Evolutionary conservation across 768 basidiomycete genomes (phyloP), one percentile per base, ranked within the genome.

Genomic region (Trichaptum fuscoviolaceum): DNA sequence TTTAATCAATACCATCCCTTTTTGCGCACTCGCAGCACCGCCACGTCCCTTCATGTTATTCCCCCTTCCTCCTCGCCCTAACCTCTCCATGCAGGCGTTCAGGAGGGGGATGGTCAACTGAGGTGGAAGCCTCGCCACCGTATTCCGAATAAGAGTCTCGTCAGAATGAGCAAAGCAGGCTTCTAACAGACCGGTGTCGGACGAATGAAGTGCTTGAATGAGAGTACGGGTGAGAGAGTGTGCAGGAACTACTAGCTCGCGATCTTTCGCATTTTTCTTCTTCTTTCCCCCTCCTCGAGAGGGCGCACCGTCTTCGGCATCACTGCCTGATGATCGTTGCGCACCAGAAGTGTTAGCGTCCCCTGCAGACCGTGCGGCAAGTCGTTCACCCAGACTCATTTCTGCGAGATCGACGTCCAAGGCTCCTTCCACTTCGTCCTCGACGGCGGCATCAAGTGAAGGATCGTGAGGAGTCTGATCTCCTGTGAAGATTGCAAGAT

Each of bases 131-230:
- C 91, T 84, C 65, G 87, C 84, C 57, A 99, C 88, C 1, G 96
- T 97, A 73, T 94, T 92, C 60, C 88, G 84, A 67, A 99, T 91
- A 61, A 99, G 80, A 1, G 80, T 75, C n/a, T 84, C 80, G 71
- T 96, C 89, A 20, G 93, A 91, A 76, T 98, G 92, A 0, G 86
- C 80, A 34, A 96, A 78, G 77, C 95, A 96, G 26, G 90, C 90
- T 73, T 97, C 93, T 67, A 99, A 79, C 42, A 99, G 80, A 10
- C 87, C 86, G 1, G 91, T 85, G 80, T 99, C 97, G 23, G 92
- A 90, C 0, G 97, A 98, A 75, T 99, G 97, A 27, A 99, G 79
- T 0, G 97, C 96, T 78, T 99, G 97, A 66, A 96, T 92, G 62
- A 99, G 83, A 27, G 96, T 96, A 65, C 95, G 89, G 27, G 96